These are phyloP conservation scores for Pterocarpus santalinus DNA, from an alignment of 306 rosid species.

Conservation along the genomic window DNA sequence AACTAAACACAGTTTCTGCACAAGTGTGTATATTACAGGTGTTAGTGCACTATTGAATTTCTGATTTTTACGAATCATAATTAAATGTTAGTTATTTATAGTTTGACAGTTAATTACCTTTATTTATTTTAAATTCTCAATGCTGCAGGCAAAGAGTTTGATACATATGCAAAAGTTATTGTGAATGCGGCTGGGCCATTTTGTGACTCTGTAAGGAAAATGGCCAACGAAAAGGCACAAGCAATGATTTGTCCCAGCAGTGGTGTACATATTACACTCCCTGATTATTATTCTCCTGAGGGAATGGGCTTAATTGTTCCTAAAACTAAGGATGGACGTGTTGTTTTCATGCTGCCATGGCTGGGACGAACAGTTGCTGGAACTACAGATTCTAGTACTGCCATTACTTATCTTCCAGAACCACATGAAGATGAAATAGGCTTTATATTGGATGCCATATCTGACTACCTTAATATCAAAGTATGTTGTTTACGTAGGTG, in stretches of 20 bases:
- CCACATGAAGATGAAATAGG: conserved; percentile 98
- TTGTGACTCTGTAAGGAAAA: conserved; percentile 87
- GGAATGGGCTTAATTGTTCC: conserved; percentile 99
- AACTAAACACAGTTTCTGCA: conserved; percentile 13
- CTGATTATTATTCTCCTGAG: conserved; percentile 98
- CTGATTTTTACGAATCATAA: conserved; percentile 6
- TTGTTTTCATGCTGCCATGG: conserved; percentile 99
- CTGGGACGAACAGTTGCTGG: conserved; percentile 98
- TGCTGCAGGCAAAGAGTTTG: conserved; percentile 86
- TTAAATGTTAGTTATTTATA: conserved; percentile 1
- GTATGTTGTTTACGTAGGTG: conserved; percentile 58
- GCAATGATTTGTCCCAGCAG: conserved; percentile 94
- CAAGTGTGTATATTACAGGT: conserved; percentile 25
- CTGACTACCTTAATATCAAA: conserved; percentile 94
- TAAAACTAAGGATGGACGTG: conserved; percentile 97
- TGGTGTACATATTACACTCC: conserved; percentile 95
- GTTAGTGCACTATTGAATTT: neutral
- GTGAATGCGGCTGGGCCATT: conserved; percentile 99
- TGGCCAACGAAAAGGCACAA: conserved; percentile 74
- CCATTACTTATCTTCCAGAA: conserved; percentile 88
- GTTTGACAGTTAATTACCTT: conserved; percentile 8
- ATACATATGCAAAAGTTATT: conserved; percentile 92
- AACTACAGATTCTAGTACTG: conserved; percentile 93
- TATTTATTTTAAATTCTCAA: conserved; percentile 47
- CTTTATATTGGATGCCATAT: conserved; percentile 92